Base-by-base conservation (phyloP, 2,329 filamentous ascomycete genomes). In the Macrophomina tecta region DNA sequence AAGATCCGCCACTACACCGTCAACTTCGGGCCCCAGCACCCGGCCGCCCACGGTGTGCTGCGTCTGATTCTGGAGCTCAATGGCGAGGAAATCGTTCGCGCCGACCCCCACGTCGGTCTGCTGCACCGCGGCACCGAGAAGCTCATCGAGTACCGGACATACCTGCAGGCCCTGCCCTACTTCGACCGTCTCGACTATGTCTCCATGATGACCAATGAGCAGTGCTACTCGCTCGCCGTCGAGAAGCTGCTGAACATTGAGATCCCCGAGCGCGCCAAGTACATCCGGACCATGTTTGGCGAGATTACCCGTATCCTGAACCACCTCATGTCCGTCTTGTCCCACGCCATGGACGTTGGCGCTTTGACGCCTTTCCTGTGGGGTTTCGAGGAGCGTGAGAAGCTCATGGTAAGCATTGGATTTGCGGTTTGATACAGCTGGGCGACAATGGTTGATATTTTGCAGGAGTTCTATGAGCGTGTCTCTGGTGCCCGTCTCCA, bases 201-300 rank as follows among this genome's bases (percentile, higher is more conserved):
- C 73, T 97, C 93, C 76, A 99, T 99, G 96, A 99, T 99, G 95
- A 99, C 95, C 76, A 99, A 99, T 82, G 95, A 99, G 86, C 95
- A 99, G 83, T 97, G 93, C 78, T 99, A 93, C 82, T 89, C 93
- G 45, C 87, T 99, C 72, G 95, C 93, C 23, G 94, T 98, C 66
- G 95, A 99, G 87, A 99, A 99, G 86, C 87, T 99, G 69, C 85
- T 99, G 75, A 99, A 99, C 81, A 86, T 99, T 71, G 96, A 99
- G 79, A 92, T 99, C 70, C 95, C 95, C 30, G 91, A 95, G 71
- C 87, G 95, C 76, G 95, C 95, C 74, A 98, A 99, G 85, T 99
- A 90, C 85, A 99, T 99, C 78, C 89, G 95, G 72, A 98, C 94
- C 40, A 0, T 99, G 83, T 99, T 99, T 80, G 95, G 88, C 74